A percentile compares a stretch with the other conserved stretches of the same genome.
phyloP scores from a whole-genome alignment of 768 basidiomycete species.

The Tricholomella constricta region DNA sequence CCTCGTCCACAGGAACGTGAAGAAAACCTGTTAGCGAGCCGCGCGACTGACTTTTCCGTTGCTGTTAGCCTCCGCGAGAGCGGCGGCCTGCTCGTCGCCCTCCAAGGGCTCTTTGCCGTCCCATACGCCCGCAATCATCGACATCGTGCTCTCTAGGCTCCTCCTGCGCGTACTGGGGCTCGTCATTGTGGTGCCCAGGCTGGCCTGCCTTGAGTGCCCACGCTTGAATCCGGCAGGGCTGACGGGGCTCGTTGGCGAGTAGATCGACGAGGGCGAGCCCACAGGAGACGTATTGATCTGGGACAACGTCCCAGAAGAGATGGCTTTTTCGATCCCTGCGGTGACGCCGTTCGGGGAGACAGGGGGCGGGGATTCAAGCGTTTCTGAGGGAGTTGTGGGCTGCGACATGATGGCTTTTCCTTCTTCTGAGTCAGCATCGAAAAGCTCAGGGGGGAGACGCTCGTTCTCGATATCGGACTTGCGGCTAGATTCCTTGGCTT shows the following conservation, averaged over 20 bases:
- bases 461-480: slow-evolving; percentile 99
- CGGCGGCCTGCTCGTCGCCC: slow-evolving; percentile 41
- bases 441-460: slow-evolving; percentile 92
- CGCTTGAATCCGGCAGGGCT: slow-evolving; percentile 60
- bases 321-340: slow-evolving; percentile 43
- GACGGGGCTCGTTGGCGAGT: slow-evolving; percentile 43
- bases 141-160: slow-evolving; percentile 94
- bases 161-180: slow-evolving; percentile 90
- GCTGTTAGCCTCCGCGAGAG: slow-evolving; percentile 23
- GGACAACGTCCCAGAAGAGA: slow-evolving; percentile 31
- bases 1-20: background rate
- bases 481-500: slow-evolving; percentile 51
- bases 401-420: slow-evolving; percentile 63
- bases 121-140: slow-evolving; percentile 89
- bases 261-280: slow-evolving; percentile 28
- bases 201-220: slow-evolving; percentile 75
- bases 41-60: background rate
- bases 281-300: slow-evolving; percentile 32
- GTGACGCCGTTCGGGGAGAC: slow-evolving; percentile 48
- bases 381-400: slow-evolving; percentile 61
- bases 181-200: slow-evolving; percentile 93
- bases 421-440: slow-evolving; percentile 77
- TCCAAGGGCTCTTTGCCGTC: slow-evolving; percentile 60
- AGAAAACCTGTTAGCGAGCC: background rate
- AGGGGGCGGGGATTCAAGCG: slow-evolving; percentile 36